Base-by-base conservation (phyloP, 2,329 filamentous ascomycete species). In the Colletotrichum simmondsii region DNA sequence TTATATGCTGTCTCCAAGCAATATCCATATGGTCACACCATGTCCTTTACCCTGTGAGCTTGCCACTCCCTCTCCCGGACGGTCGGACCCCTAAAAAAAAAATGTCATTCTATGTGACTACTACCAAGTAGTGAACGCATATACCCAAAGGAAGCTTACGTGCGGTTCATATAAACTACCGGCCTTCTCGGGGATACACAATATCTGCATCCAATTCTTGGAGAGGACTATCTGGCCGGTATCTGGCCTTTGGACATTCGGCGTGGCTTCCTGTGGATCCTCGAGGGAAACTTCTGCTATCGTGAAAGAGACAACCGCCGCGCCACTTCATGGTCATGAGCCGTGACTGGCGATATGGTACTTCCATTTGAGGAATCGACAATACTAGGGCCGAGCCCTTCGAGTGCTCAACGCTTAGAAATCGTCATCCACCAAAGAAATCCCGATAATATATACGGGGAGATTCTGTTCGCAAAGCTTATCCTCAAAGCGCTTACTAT, bases 1-100 rank as follows among this genome's bases (percentile, higher is more conserved):
- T n/a, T 68, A 63, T 10, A 56, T 71, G 2, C 32, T 71, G n/a
- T 68, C 68, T 3, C 68, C 57, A 14, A 46, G 64, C 8, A 57
- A 67, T 7, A n/a, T 62, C 2, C 6, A 7, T 68, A 68, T 11
- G 68, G 49, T 0, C 24, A 28, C 28, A 28, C 0, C 30, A 30
- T 8, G 30, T 8, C 30, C 30, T 30, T 30, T 30, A 30, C 30
- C 7, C 30, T 30, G 30, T 28, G 28, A 28, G 28, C 28, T 28
- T 28, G 42, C 26, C 19, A 16, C 14, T 3, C 26, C 32, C 4
- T 5, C 3, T 7, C 5, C 10, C 1, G 22, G n/a, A n/a, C n/a
- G n/a, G n/a, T n/a, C n/a, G n/a, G n/a, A n/a, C n/a, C 32, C 11
- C 0, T 10, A 12, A 4, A 28, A 72, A 0, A 24, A 46, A 8